Percentiles rank a stretch among this genome's conserved stretches.
These are phyloP conservation scores for Colletotrichum eleusines DNA, from an alignment of 2,329 filamentous ascomycete genomes.

Conservation along the genomic window DNA sequence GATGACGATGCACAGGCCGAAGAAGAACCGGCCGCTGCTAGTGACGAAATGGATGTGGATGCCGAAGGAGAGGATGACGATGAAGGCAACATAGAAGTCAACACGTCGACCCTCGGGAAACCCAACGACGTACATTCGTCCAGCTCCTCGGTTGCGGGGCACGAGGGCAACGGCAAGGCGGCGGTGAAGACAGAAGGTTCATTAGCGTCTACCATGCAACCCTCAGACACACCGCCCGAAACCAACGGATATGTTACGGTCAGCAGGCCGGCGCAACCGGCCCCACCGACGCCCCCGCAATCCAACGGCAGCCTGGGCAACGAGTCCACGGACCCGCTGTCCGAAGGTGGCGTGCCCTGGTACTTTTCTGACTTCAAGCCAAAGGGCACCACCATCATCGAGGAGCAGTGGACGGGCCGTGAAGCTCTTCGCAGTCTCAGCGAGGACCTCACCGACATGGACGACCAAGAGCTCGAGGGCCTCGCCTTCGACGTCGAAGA, in stretches of 20 bases:
- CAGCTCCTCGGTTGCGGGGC: conserved; percentile 47
- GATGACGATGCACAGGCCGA: conserved; percentile 45
- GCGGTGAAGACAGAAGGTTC: conserved; percentile 46
- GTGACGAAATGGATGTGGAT: conserved; percentile 54
- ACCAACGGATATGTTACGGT: conserved; percentile 59
- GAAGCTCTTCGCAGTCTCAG: conserved; percentile 78
- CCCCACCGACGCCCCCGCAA: conserved; percentile 75
- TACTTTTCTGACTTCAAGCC: conserved; percentile 87
- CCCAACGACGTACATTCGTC: conserved; percentile 45
- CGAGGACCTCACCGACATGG: conserved; percentile 91
- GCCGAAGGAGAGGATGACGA: conserved; percentile 53
- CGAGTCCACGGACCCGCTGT: conserved; percentile 65
- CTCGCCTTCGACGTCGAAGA: conserved; percentile 68
- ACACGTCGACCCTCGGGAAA: conserved; percentile 54
- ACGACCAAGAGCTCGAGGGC: conserved; percentile 88
- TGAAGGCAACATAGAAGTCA: conserved; percentile 61
- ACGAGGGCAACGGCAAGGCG: conserved; percentile 44
- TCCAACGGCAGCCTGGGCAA: conserved; percentile 69
- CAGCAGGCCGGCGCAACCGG: conserved; percentile 51
- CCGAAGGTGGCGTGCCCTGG: conserved; percentile 86
- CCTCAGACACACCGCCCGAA: conserved; percentile 60
- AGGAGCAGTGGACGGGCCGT: conserved; percentile 79
- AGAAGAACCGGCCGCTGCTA: conserved; percentile 51
- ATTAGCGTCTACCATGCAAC: conserved; percentile 48
- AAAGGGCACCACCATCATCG: conserved; percentile 81